Evolutionary conservation across 108 stramenopile genomes (phyloP).

Genomic region (Stephanodiscus minutulus): DNA sequence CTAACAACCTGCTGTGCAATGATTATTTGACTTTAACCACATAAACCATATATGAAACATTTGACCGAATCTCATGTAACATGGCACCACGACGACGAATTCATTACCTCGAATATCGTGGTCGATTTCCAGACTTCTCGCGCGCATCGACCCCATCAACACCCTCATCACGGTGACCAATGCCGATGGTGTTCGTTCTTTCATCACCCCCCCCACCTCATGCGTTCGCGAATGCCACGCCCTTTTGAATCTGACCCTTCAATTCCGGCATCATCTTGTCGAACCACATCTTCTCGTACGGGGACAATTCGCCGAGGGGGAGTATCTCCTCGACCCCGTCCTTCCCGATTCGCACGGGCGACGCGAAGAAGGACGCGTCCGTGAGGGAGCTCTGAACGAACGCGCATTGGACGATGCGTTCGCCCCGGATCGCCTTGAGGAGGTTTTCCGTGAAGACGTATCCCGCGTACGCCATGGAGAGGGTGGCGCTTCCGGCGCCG

Average conservation of each 20-base stretch:
- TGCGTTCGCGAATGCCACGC: slow-evolving; percentile 91
- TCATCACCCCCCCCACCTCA: too few relatives aligned
- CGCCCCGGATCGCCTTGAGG: slow-evolving; percentile 92
- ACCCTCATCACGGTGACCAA: too few relatives aligned
- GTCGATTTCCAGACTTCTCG: too few relatives aligned
- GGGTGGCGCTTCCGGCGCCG: slow-evolving; percentile 96
- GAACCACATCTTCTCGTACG: slow-evolving; percentile 94
- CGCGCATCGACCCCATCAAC: too few relatives aligned
- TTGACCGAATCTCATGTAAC: too few relatives aligned
- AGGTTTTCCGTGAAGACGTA: slow-evolving; percentile 93
- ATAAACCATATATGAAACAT: too few relatives aligned
- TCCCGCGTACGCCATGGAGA: slow-evolving; percentile 98
- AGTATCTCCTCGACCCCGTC: slow-evolving; percentile 95
- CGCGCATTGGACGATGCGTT: slow-evolving; percentile 90
- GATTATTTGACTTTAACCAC: too few relatives aligned
- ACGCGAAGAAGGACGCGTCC: slow-evolving; percentile 95
- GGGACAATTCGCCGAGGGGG: slow-evolving; percentile 81
- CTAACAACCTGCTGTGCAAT: too few relatives aligned
- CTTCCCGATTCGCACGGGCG: slow-evolving; percentile 91
- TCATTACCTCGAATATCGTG: too few relatives aligned
- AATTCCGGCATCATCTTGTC: slow-evolving; percentile 98
- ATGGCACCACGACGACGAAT: too few relatives aligned
- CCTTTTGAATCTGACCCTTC: slow-evolving; percentile 95
- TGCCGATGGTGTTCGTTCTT: too few relatives aligned
- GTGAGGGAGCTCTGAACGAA: slow-evolving; percentile 94